Evolutionary conservation across 352 stramenopile species (phyloP), one percentile per base, ranked within the genome.

Genomic region (Pythium pyrilobum): DNA sequence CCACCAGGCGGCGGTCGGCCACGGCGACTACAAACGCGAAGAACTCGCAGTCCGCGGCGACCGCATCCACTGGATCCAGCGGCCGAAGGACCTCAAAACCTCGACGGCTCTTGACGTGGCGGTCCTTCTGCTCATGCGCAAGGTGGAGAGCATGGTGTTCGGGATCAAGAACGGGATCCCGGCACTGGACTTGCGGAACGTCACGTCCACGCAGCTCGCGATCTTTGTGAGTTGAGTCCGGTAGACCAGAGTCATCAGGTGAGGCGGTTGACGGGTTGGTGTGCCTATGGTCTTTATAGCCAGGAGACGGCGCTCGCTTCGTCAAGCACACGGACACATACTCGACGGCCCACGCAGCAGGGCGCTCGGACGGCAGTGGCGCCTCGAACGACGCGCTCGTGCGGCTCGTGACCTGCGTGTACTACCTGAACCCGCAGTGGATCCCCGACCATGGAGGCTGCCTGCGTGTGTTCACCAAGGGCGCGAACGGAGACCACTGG

Each of bases 371-470:
- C 21, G 16, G n/a, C n/a, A 20, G 18, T 13, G 45, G 36, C 20
- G 48, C 29, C 1, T 43, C 44, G 6, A 54, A 25, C 1, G 53
- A 61, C 21, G 37, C 62, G 4, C 62, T 87, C 18, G 59, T 82
- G 16, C 77, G 77, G 11, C 61, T 80, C 12, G 51, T 97, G 23
- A 97, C 85, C 11, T 92, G 80, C 27, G 66, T 97, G 1, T 92
- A 95, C 50, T 97, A 96, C 60, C 50, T 96, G 20, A 96, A 95
- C 56, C 66, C 75, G 15, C 37, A 72, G 8, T 97, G 85, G 83
- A 56, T 77, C 2, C 49, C 69, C 5, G 61, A 63, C 12, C 66
- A 90, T 42, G 75, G 69, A 31, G 86, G 86, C 13, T 66, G 82
- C 9, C 68, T 95, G 39, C 77, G 87, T 7, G 59, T 95, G 29